Percentiles rank a stretch among this genome's conserved stretches.
phyloP scores from a whole-genome alignment of 768 basidiomycete species.

The Xerocomus potaroensis region DNA sequence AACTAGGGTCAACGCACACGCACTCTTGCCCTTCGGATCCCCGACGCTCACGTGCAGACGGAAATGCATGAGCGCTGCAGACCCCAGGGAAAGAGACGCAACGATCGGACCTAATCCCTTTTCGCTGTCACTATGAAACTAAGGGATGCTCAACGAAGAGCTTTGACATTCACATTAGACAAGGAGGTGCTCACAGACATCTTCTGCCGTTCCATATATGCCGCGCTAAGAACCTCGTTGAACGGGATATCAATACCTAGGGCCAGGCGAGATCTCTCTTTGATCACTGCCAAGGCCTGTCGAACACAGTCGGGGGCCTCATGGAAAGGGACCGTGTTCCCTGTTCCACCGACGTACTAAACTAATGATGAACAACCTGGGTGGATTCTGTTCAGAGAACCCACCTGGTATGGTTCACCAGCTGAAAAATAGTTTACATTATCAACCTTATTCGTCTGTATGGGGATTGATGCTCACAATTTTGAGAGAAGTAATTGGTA shows the following conservation, averaged over 20 bases:
- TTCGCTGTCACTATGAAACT: conserved; percentile 84
- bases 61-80: conserved; percentile 78
- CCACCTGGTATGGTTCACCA: conserved; percentile 75
- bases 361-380: conserved; percentile 6
- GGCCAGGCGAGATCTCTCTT: conserved; percentile 47
- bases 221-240: conserved; percentile 78
- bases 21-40: conserved; percentile 18
- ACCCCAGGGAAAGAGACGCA: conserved; percentile 73
- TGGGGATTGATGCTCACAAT: conserved; percentile 46
- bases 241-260: conserved; percentile 42
- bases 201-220: conserved; percentile 81
- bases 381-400: conserved; percentile 3
- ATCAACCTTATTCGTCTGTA: not conserved
- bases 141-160: conserved; percentile 6
- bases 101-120: conserved; percentile 66
- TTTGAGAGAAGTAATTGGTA: conserved; percentile 84
- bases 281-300: conserved; percentile 55
- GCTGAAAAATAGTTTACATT: conserved; percentile 40
- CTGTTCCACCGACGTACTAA: conserved; percentile 76
- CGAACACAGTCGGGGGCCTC: conserved; percentile 55
- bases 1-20: conserved; percentile 48
- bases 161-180: not conserved
- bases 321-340: conserved; percentile 64
- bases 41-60: conserved; percentile 43
- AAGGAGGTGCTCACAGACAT: conserved; percentile 58